Base-by-base conservation (phyloP, 345 rosid species). In the Gossypium turneri region DNA sequence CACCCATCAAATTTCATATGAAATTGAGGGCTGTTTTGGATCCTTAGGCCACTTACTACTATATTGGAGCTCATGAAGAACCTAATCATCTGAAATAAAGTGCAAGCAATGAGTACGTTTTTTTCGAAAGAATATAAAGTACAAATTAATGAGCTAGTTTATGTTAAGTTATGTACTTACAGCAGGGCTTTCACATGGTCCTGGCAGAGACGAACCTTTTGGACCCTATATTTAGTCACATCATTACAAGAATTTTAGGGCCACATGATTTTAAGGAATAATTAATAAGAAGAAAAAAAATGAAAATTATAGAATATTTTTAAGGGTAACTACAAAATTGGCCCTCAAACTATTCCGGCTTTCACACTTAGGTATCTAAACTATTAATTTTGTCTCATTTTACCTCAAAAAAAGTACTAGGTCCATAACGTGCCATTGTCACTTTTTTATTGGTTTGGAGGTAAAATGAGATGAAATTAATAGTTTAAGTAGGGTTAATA, bases 101-200 rank as follows among this genome's bases (percentile, higher is more conserved):
- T 12, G 10, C 15, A 10, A 15, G 19, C 0, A 48, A 48, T 11
- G 52, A 48, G 52, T 48, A 29, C 0, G 1, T 34, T 34, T 34
- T 34, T 34, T 34, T 34, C 7, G 10, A 48, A 48, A 48, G 52
- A 48, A 48, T 48, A 48, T 48, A 48, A 48, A 48, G 52, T 12
- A 48, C 52, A 2, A 48, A 5, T 34, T 34, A 34, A 34, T 5
- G 41, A 34, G 6, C 41, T 34, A 34, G 41, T 5, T 34, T 34
- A 5, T 5, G 41, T n/a, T 41, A 55, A 10, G 9, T 22, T 43
- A 34, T 34, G 2, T 64, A 88, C 94, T 88, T 78, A 94, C 98
- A 10, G 94, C 79, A 24, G 98, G 97, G 76, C 97, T 92, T 13
- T 83, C 92, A 60, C 98, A 92, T 74, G 94, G 87, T 77, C 91